These are phyloP conservation scores for Fusarium sp. DNA, from an alignment of 2,329 filamentous ascomycete species.

Conservation along the genomic window DNA sequence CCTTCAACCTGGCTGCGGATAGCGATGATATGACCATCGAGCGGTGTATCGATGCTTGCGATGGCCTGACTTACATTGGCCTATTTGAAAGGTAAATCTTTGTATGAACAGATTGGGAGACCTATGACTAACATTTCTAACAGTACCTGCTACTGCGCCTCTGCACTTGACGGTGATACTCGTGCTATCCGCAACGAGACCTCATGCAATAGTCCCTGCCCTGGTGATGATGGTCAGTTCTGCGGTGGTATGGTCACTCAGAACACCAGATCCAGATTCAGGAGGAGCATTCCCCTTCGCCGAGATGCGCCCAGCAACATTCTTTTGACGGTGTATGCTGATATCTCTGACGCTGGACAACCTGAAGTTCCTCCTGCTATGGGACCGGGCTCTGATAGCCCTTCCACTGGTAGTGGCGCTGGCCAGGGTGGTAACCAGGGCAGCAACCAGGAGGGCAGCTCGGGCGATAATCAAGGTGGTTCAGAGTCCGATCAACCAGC, in stretches of 20 bases:
- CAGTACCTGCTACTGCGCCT: conserved; percentile 60
- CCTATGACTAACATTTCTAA: background rate
- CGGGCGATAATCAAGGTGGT: background rate
- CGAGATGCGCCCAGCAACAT: conserved; percentile 47
- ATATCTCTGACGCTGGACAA: conserved; percentile 45
- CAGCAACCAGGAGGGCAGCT: background rate
- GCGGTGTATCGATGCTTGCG: conserved; percentile 54
- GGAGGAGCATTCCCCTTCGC: conserved; percentile 28
- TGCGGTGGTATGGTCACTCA: conserved; percentile 55
- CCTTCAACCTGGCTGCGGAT: conserved; percentile 49
- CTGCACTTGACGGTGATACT: conserved; percentile 54
- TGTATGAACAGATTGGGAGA: background rate
- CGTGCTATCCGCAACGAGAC: conserved; percentile 44
- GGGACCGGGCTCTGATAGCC: conserved; percentile 30
- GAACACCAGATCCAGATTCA: conserved; percentile 8
- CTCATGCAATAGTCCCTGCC: conserved; percentile 54
- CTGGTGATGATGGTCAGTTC: conserved; percentile 53
- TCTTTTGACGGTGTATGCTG: conserved; percentile 59
- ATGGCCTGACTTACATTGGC: conserved; percentile 53
- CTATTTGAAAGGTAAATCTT: conserved; percentile 47
- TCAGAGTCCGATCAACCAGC: background rate
- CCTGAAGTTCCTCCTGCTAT: conserved; percentile 51
- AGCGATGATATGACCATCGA: conserved; percentile 54
- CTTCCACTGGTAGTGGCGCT: background rate
- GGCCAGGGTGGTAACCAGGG: background rate